phyloP scores from a whole-genome alignment of 1,284 basidiomycete genomes.

The Cryptococcus maquisensis region DNA sequence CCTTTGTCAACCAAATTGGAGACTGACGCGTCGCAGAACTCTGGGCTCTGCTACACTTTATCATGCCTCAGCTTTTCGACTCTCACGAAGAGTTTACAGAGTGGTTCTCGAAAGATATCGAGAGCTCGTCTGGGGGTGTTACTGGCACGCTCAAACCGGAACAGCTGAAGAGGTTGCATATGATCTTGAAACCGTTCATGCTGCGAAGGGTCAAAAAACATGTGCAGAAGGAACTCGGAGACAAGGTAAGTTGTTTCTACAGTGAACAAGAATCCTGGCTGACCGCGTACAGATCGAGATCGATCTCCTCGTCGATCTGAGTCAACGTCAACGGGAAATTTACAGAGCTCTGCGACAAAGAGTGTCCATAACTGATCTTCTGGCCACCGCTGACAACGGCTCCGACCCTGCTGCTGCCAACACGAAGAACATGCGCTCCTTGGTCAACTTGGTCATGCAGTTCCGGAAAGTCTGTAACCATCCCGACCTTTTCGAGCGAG shows the following conservation, averaged over 20 bases:
- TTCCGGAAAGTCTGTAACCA: slow-evolving; percentile 99
- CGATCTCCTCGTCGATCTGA: slow-evolving; percentile 91
- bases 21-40: slow-evolving; percentile 61
- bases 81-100: slow-evolving; percentile 99
- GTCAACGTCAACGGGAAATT: slow-evolving; percentile 86
- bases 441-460: slow-evolving; percentile 99
- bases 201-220: slow-evolving; percentile 94
- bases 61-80: slow-evolving; percentile 99
- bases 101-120: slow-evolving; percentile 99
- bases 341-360: slow-evolving; percentile 88
- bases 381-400: slow-evolving; percentile 85
- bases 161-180: slow-evolving; percentile 90
- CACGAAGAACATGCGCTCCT: slow-evolving; percentile 52
- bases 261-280: neutral
- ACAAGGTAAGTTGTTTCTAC: slow-evolving; percentile 64
- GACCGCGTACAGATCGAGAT: slow-evolving; percentile 72
- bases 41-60: slow-evolving; percentile 99
- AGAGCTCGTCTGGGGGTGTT: slow-evolving; percentile 80
- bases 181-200: slow-evolving; percentile 99
- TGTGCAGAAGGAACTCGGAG: slow-evolving; percentile 99
- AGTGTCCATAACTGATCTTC: slow-evolving; percentile 89
- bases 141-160: slow-evolving; percentile 78
- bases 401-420: slow-evolving; percentile 59
- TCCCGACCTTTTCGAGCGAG: slow-evolving; percentile 95
- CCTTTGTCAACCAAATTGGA: neutral